Base-by-base conservation (phyloP, 495 filamentous ascomycete genomes). In the Cetradonia linearis region DNA sequence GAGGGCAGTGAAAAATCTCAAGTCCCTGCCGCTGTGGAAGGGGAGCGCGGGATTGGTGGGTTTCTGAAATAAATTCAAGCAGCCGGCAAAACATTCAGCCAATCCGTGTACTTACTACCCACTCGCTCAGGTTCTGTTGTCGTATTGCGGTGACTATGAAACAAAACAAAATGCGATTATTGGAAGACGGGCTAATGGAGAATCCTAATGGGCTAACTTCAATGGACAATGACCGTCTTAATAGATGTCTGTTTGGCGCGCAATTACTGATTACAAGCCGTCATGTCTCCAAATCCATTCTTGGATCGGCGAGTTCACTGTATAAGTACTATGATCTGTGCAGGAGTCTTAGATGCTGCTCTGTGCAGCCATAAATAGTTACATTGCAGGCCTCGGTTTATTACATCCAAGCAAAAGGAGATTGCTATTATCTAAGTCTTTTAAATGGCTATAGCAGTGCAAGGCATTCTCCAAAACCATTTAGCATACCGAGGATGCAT, bases 401-500 rank as follows among this genome's bases (percentile, higher is more conserved):
- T 36, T 31, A 47, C 27, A 27, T 55, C 47, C 58, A 60, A 60
- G 27, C 49, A 60, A 27, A 60, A 36, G 5, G 10, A 50, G 13
- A 50, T 23, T 28, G 2, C 27, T 50, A 2, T 50, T 50, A 13
- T 14, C 4, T 20, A 11, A 46, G 42, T 10, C 42, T 23, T 25
- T 25, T 25, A 16, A 25, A 42, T 52, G 58, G 47, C 58, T 46
- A 58, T 36, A 48, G 56, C 56, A 46, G 31, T 13, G 11, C 27
- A 36, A 16, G 16, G 31, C 23, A n/a, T 46, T 23, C 16, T 20
- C 40, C 20, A 46, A 11, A 46, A 3, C 20, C 25, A 56, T 56
- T 14, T 23, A 56, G 6, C 34, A 56, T 61, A 50, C 59, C 59
- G 59, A 61, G 59, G 59, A 48, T 34, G 34, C 25, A 46, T 28